Evolutionary conservation across 2,329 filamentous ascomycete species (phyloP), one percentile per base, ranked within the genome.

Genomic region (Paramyrothecium roridum): DNA sequence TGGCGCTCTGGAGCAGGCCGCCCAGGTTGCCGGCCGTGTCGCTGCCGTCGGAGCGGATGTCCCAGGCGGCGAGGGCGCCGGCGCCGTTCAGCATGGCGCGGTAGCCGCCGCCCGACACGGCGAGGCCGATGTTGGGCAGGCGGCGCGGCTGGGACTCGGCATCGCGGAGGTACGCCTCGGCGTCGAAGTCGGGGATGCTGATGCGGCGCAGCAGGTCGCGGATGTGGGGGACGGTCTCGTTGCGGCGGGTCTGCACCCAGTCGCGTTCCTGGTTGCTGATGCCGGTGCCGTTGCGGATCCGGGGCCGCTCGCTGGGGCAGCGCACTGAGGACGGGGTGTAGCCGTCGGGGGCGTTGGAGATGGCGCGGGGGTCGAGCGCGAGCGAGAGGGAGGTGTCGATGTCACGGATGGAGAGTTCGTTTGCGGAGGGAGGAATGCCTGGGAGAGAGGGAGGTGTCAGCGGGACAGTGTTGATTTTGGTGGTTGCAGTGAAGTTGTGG

Each of bases 21-120:
- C 91, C 90, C 22, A 96, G 77, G 50, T 91, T 88, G 3, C 90
- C 90, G 3, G 74, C 65, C 22, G 61, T 59, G 10, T 62, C 60
- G 56, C 69, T 72, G 30, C 70, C 71, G 0, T 77, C 69, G 0
- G 89, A 92, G 20, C 92, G 83, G 63, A 73, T 82, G 69, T 96
- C 92, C 61, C 91, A 93, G 1, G 91, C 92, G 30, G 89, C 83
- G 17, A 96, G 64, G 47, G 87, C 88, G 57, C 92, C 92, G 17
- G 87, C 92, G 40, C 90, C 91, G 66, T 89, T 93, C 76, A 93
- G 78, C 75, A 96, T 79, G n/a, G 92, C 91, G 55, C 92, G 81
- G 69, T 95, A 96, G 37, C 92, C 92, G 67, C 92, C 92, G 13
- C 91, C 91, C 0, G 90, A 95, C 48, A 89, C 77, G 12, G 91